Percentiles rank a stretch among this genome's conserved stretches.
These are phyloP conservation scores for Tilletia caries DNA, from an alignment of 1,284 basidiomycete genomes.

Conservation along the genomic window DNA sequence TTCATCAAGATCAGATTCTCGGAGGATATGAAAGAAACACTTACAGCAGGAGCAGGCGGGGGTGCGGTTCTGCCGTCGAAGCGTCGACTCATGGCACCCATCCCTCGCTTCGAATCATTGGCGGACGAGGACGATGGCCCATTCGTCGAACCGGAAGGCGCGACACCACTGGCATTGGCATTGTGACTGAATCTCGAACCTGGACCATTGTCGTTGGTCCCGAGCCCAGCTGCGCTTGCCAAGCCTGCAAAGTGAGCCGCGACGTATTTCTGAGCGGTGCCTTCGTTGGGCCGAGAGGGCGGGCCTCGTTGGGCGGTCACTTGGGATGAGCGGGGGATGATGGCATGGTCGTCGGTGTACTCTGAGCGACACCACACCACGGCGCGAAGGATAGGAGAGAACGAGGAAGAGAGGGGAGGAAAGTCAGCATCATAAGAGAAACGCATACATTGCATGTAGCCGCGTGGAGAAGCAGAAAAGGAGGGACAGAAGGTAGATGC, in stretches of 20 bases:
- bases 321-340: slow-evolving; percentile 90
- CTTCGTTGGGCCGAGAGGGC: slow-evolving; percentile 78
- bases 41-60: slow-evolving; percentile 18
- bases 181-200: slow-evolving; percentile 30
- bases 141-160: background rate
- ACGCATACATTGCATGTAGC: too few relatives aligned
- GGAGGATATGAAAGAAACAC: background rate
- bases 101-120: background rate
- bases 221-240: background rate
- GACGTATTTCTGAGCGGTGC: slow-evolving; percentile 83
- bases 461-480: too few relatives aligned
- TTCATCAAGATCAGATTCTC: background rate
- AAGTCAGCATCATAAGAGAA: too few relatives aligned
- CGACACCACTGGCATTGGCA: slow-evolving; percentile 9
- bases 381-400: background rate
- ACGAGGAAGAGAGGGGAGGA: too few relatives aligned
- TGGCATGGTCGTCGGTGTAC: slow-evolving; percentile 82
- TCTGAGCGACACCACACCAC: slow-evolving; percentile 60
- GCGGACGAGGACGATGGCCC: background rate
- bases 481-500: too few relatives aligned
- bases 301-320: slow-evolving; percentile 88
- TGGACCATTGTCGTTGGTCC: slow-evolving; percentile 4
- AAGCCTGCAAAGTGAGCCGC: slow-evolving; percentile 54
- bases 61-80: slow-evolving; percentile 74
- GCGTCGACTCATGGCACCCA: slow-evolving; percentile 69